A percentile compares a stretch with the other conserved stretches of the same genome.
These are phyloP conservation scores for Clarireedia homoeocarpa DNA, from an alignment of 2,329 filamentous ascomycete species.

Conservation along the genomic window DNA sequence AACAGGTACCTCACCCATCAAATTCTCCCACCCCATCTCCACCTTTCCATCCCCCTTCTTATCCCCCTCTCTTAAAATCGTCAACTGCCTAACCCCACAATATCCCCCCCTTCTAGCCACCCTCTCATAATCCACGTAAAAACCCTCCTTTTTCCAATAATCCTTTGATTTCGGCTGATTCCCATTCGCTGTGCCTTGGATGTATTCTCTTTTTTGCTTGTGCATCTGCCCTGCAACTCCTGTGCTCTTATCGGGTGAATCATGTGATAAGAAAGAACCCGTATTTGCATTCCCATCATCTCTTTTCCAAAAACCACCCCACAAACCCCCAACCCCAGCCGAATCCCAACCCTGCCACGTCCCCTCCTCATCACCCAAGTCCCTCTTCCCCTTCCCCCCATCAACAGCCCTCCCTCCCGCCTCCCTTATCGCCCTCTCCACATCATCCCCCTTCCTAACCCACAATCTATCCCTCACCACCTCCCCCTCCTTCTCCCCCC, in stretches of 20 bases:
- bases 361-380: background rate
- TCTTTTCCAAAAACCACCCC: no score
- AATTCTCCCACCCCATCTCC: constrained; percentile 26
- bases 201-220: no score
- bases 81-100: constrained; percentile 47
- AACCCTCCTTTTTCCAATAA: constrained; percentile 26
- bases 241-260: no score
- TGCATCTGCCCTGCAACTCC: no score
- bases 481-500: constrained; percentile 50
- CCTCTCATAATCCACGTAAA: constrained; percentile 37
- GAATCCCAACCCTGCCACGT: constrained; percentile 3
- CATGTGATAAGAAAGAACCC: no score
- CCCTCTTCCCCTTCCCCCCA: constrained; percentile 25
- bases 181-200: no score
- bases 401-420: no score
- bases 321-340: no score
- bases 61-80: constrained; percentile 33
- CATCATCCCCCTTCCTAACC: constrained; percentile 25
- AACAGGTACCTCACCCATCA: constrained; percentile 23
- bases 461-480: constrained; percentile 44
- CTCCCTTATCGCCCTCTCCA: no score
- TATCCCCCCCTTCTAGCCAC: constrained; percentile 44
- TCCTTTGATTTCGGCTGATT: constrained; percentile 9
- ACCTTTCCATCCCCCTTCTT: constrained; percentile 21
- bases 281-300: no score